phyloP scores from a whole-genome alignment of 805 yeast genomes.

The Wickerhamomyces strasburgensis region DNA sequence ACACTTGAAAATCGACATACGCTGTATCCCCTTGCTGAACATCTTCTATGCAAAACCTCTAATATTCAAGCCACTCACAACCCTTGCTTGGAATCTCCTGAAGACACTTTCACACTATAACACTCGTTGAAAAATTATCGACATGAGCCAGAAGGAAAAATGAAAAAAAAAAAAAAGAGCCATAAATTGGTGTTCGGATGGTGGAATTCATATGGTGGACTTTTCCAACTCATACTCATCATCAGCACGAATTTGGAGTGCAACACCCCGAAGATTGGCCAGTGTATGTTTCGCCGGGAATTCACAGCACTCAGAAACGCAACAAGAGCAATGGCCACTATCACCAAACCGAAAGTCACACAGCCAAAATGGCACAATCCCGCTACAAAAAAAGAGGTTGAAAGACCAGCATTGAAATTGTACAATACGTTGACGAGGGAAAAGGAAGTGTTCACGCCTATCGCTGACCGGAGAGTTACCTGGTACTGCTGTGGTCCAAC shows the following conservation, averaged over 20 bases:
- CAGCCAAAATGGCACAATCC: conserved; percentile 56
- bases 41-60: conserved; percentile 4
- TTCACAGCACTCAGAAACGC: background rate
- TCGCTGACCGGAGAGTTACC: conserved; percentile 56
- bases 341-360: conserved; percentile 26
- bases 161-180: too few relatives aligned
- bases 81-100: too few relatives aligned
- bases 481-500: conserved; percentile 99
- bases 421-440: conserved; percentile 81
- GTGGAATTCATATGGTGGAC: too few relatives aligned
- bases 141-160: too few relatives aligned
- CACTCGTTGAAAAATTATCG: too few relatives aligned
- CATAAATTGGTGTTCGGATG: too few relatives aligned
- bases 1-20: conserved; percentile 9
- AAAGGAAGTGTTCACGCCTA: conserved; percentile 76
- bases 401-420: conserved; percentile 48
- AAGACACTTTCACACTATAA: too few relatives aligned
- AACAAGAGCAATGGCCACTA: conserved; percentile 23
- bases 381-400: conserved; percentile 9
- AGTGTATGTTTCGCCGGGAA: conserved; percentile 6
- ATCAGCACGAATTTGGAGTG: too few relatives aligned
- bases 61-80: too few relatives aligned
- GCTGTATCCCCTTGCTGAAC: conserved; percentile 9
- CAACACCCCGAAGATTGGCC: too few relatives aligned
- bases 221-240: too few relatives aligned